Evolutionary conservation across 2,329 filamentous ascomycete species (phyloP).

Genomic region (Fusarium beomiforme): DNA sequence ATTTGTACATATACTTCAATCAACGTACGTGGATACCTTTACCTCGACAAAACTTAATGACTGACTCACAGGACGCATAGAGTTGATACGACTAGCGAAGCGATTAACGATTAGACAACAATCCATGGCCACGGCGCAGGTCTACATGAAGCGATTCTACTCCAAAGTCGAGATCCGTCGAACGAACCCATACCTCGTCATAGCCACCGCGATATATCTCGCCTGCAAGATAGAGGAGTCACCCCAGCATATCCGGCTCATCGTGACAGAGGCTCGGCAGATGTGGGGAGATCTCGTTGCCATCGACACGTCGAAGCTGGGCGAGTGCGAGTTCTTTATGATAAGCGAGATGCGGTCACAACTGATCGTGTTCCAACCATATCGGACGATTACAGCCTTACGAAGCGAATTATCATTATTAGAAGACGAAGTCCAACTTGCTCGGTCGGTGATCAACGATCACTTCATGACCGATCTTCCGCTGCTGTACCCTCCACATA

Average conservation of each 20-base stretch:
- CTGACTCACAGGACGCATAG: constrained; percentile 53
- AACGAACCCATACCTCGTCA: constrained; percentile 91
- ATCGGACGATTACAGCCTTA: constrained; percentile 80
- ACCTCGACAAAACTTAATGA: background rate
- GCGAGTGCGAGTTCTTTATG: constrained; percentile 92
- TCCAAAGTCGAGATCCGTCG: constrained; percentile 88
- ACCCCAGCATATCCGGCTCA: constrained; percentile 92
- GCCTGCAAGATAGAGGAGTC: constrained; percentile 99
- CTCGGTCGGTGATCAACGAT: constrained; percentile 89
- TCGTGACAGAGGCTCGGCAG: constrained; percentile 85
- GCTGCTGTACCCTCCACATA: constrained; percentile 84
- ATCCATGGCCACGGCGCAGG: constrained; percentile 90
- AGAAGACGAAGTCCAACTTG: constrained; percentile 81
- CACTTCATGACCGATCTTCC: constrained; percentile 93
- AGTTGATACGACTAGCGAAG: constrained; percentile 84
- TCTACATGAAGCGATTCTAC: constrained; percentile 96
- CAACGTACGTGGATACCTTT: constrained; percentile 69
- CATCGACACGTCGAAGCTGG: constrained; percentile 83
- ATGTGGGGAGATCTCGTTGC: constrained; percentile 84
- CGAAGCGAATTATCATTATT: constrained; percentile 75
- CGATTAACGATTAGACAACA: constrained; percentile 89
- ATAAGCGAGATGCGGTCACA: constrained; percentile 93
- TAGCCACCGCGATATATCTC: constrained; percentile 93
- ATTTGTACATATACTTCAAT: constrained; percentile 92
- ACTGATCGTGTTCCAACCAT: constrained; percentile 90